These are phyloP conservation scores for Arthrobotrys musiformis DNA, from an alignment of 2,329 filamentous ascomycete species.

Conservation along the genomic window DNA sequence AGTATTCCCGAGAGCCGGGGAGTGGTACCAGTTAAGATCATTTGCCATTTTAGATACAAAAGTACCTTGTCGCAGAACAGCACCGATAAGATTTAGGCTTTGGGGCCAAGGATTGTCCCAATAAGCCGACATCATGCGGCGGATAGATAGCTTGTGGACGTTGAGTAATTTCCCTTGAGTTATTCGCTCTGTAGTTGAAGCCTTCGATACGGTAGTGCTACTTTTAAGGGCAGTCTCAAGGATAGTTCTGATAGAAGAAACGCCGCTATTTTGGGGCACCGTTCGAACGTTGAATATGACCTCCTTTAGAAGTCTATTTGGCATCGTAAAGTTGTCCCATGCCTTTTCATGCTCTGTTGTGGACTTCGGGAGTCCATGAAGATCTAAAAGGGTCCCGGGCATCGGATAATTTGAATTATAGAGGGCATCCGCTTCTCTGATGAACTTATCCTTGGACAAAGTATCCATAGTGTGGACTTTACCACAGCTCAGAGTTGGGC, in stretches of 20 bases:
- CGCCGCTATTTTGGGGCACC: constrained; percentile 62
- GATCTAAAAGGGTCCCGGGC: constrained; percentile 74
- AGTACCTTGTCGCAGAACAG: constrained; percentile 57
- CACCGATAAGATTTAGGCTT: constrained; percentile 56
- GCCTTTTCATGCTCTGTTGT: constrained; percentile 58
- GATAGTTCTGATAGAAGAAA: constrained; percentile 67
- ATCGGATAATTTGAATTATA: constrained; percentile 68
- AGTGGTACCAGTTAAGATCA: constrained; percentile 57
- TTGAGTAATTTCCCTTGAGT: constrained; percentile 53
- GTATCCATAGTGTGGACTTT: constrained; percentile 68
- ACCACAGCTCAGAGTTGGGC: constrained; percentile 65
- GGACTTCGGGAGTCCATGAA: constrained; percentile 67
- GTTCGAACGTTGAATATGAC: constrained; percentile 63
- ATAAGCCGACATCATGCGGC: constrained; percentile 77
- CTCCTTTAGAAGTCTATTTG: constrained; percentile 69
- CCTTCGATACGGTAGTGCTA: constrained; percentile 62
- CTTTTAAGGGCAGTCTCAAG: constrained; percentile 67
- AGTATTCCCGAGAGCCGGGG: constrained; percentile 60
- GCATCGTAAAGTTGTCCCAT: constrained; percentile 66
- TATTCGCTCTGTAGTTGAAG: constrained; percentile 59
- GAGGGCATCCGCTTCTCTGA: constrained; percentile 68
- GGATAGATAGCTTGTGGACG: constrained; percentile 64
- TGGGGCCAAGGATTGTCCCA: constrained; percentile 69
- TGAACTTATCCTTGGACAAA: constrained; percentile 73
- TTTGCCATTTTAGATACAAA: constrained; percentile 58